phyloP scores from a whole-genome alignment of 148 eudicot genomes.

The Simmondsia chinensis region DNA sequence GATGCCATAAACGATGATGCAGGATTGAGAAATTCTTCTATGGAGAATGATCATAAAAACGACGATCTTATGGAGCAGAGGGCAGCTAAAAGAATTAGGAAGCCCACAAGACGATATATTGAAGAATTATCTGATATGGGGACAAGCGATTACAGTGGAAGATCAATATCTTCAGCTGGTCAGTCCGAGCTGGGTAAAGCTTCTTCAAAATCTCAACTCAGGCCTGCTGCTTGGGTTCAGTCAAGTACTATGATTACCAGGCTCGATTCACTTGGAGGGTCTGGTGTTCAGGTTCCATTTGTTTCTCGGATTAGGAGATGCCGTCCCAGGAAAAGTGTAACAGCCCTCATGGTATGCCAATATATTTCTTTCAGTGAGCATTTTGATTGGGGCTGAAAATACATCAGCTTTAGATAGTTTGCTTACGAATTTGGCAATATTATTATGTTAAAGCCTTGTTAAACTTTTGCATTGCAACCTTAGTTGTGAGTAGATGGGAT shows the following conservation, averaged over 20 bases:
- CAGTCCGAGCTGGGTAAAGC: slow-evolving; percentile 20
- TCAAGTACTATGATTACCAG: slow-evolving; percentile 45
- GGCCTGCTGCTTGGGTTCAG: slow-evolving; percentile 24
- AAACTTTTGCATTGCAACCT: too few relatives aligned
- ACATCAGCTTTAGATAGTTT: too few relatives aligned
- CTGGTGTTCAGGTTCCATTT: slow-evolving; percentile 80
- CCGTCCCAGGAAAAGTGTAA: slow-evolving; percentile 76
- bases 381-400: too few relatives aligned
- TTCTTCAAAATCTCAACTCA: slow-evolving; percentile 21
- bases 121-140: slow-evolving; percentile 80
- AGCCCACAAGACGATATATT: slow-evolving; percentile 88
- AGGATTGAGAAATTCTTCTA: slow-evolving; percentile 20
- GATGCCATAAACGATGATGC: slow-evolving; percentile 16
- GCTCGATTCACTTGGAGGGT: slow-evolving; percentile 86
- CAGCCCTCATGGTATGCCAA: slow-evolving; percentile 49
- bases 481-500: too few relatives aligned
- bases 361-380: neutral
- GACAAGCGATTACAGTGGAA: slow-evolving; percentile 34
- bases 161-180: slow-evolving; percentile 30
- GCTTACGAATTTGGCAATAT: too few relatives aligned
- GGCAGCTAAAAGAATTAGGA: slow-evolving; percentile 75
- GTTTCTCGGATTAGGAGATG: slow-evolving; percentile 83
- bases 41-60: slow-evolving; percentile 24
- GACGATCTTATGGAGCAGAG: slow-evolving; percentile 39
- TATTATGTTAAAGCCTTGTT: too few relatives aligned